Evolutionary conservation across 495 filamentous ascomycete genomes (phyloP), one percentile per base, ranked within the genome.

Genomic region (Lepraria neglecta): DNA sequence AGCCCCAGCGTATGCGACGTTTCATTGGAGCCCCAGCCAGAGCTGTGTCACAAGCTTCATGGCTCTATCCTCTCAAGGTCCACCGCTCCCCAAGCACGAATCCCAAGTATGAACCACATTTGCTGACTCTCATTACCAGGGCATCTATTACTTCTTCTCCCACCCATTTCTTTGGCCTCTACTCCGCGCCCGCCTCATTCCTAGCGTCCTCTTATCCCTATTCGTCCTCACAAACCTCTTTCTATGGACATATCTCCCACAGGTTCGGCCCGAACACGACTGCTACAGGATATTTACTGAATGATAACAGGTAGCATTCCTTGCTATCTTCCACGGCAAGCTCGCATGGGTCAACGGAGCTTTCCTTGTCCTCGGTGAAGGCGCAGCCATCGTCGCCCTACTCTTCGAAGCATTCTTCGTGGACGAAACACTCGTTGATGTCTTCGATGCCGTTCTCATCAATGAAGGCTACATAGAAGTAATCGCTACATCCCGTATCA

Each of bases 321-420:
- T 87, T 30, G 75, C 82, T 24, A 73, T 88, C 65, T 87, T 87
- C 68, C 84, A 86, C 67, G 77, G 79, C 6, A 67, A 59, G 6
- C 74, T 77, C 3, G 84, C 84, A 38, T 88, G 83, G 81, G 63
- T 86, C 43, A 87, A 80, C 69, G 85, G 77, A 45, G 80, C 80
- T 15, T 79, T 87, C 69, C 69, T 87, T 21, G 83, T 87, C 15
- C 78, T 88, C n/a, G 84, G 82, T 14, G 84, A 87, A 74, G 84
- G 82, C 17, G 77, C 80, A 0, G 82, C 80, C 0, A 80, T 87
- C 28, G 77, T 82, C 10, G 79, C 83, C 1, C 69, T 80, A 1
- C 75, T 88, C 7, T 88, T 87, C 63, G 85, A 88, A 70, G 82
- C 82, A 1, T 84, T 88, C 63, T 81, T 88, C 52, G 84, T 86